A percentile compares a stretch with the other conserved stretches of the same genome.
Conservation (phyloP, 345 rosid genomes). For the Salix suchowensis region DNA sequence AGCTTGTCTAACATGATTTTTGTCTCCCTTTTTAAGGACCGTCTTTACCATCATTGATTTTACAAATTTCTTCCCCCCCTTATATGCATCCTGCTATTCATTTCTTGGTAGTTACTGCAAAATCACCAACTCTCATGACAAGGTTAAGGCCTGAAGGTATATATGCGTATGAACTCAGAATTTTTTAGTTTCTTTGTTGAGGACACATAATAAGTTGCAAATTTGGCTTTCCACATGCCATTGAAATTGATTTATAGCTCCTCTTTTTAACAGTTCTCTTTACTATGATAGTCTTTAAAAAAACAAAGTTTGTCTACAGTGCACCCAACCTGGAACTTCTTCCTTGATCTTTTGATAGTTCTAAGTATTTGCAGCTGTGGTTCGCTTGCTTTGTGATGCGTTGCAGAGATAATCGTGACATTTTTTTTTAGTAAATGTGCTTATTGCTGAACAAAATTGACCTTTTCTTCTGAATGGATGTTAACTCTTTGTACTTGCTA, state of each 20-base stretch:
- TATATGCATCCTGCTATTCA: not conserved
- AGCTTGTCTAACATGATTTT: not conserved
- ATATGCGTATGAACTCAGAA: not conserved
- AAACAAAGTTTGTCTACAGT: not conserved
- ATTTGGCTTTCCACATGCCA: not conserved
- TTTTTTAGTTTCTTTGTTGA: not conserved
- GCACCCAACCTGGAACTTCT: not conserved
- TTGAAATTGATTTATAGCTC: not conserved
- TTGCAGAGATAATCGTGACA: not conserved
- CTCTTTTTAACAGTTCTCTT: not conserved
- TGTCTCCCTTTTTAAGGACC: not conserved
- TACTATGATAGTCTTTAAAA: not conserved
- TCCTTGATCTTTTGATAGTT: not conserved
- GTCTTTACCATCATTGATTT: not conserved
- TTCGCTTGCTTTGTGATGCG: not conserved
- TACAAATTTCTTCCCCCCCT: not conserved
- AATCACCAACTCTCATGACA: not conserved
- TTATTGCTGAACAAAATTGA: not conserved
- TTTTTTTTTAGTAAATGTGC: not conserved
- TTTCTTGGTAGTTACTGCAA: not conserved
- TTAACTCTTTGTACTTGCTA: not conserved
- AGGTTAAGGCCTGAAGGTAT: not conserved
- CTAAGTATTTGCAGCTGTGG: not conserved
- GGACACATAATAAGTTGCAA: not conserved
- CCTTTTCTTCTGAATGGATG: not conserved